Evolutionary conservation across 495 filamentous ascomycete species (phyloP), one percentile per base, ranked within the genome.

Genomic region (Penicillium taxi): DNA sequence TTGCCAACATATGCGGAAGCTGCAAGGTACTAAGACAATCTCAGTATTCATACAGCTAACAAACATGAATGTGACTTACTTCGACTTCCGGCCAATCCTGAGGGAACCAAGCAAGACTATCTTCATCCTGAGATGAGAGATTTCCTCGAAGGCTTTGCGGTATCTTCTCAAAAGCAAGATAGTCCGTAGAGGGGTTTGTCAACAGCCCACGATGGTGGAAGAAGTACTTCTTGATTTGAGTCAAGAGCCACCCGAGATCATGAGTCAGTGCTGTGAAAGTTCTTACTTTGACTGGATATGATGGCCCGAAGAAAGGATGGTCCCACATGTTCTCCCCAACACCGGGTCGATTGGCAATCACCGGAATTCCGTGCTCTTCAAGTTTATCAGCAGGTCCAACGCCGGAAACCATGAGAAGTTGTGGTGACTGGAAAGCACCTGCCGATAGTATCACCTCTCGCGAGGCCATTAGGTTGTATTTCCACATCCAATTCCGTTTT

Each of bases 11-110:
- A 64, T 3, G 56, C 63, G 14, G 61, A 59, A 11, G 45, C 47
- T 0, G 63, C 56, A 14, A 62, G 41, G 32, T 59, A 67, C 47
- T 61, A 38, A 1, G 19, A 8, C 9, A 9, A 11, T 1, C 3
- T 45, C 21, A 49, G 35, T 37, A 9, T 36, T 14, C 11, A 26
- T 27, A 9, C 5, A 11, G 16, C 5, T 3, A 21, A 22, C 1
- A 23, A 6, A 18, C 15, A 7, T 27, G 14, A 22, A 29, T 21
- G 14, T n/a, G 15, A 21, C 38, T 31, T 43, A 59, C 59, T 52
- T 77, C 72, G n/a, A 76, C 42, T 15, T 79, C 73, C 0, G 75
- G 77, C 75, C 76, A 81, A 45, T 80, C 75, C 0, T 36, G 8
- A 0, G 74, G 65, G 32, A 71, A 72, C 25, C 33, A 33, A 12